Evolutionary conservation across 805 yeast species (phyloP).

Genomic region (Hemisphaericaspora nanyangensis): DNA sequence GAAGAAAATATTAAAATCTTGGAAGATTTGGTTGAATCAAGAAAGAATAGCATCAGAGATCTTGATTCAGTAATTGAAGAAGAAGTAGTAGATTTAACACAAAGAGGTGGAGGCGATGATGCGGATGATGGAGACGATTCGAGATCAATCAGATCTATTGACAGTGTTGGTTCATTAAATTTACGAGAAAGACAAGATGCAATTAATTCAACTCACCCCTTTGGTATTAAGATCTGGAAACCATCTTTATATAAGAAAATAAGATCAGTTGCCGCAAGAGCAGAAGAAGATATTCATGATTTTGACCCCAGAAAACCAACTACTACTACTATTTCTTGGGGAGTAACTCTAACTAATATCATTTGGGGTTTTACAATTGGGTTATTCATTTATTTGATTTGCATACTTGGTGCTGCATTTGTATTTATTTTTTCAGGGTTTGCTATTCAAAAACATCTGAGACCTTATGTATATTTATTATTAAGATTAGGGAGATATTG

Average conservation of each 20-base stretch:
- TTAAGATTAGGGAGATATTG: slow-evolving; percentile 67
- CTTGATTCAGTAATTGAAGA: slow-evolving; percentile 11
- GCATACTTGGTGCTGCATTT: slow-evolving; percentile 46
- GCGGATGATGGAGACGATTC: slow-evolving; percentile 17
- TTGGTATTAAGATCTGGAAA: slow-evolving; percentile 98
- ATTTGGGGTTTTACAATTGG: slow-evolving; percentile 80
- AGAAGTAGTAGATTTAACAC: slow-evolving; percentile 9
- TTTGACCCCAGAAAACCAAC: slow-evolving; percentile 43
- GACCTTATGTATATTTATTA: slow-evolving; percentile 59
- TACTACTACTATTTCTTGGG: slow-evolving; percentile 51
- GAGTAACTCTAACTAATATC: slow-evolving; percentile 63
- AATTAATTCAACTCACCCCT: slow-evolving; percentile 94
- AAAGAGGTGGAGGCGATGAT: slow-evolving; percentile 11
- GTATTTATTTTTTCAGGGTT: slow-evolving; percentile 39
- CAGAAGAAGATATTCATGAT: slow-evolving; percentile 91
- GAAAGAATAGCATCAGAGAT: slow-evolving; percentile 7
- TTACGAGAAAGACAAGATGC: slow-evolving; percentile 93
- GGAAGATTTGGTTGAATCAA: slow-evolving; percentile 13
- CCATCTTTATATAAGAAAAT: slow-evolving; percentile 93
- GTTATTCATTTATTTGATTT: slow-evolving; percentile 49
- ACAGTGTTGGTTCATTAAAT: slow-evolving; percentile 78
- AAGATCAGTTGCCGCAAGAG: slow-evolving; percentile 86
- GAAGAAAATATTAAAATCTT: slow-evolving; percentile 18
- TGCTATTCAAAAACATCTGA: slow-evolving; percentile 47
- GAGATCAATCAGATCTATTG: slow-evolving; percentile 27